Conservation (phyloP, 2,329 filamentous ascomycete species). For the Aspergillus sp. region DNA sequence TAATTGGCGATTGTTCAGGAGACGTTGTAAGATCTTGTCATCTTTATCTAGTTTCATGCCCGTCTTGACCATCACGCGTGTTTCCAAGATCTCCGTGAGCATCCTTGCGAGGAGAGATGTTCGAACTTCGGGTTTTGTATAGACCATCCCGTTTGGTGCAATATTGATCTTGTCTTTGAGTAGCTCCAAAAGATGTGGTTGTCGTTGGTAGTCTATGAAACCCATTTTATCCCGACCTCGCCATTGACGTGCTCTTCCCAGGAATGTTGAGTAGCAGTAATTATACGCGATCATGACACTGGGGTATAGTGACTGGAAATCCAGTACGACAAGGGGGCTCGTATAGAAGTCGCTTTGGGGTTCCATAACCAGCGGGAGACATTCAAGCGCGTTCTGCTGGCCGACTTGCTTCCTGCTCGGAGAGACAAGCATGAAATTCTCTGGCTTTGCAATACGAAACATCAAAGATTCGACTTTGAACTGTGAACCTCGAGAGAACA, state of each 20-base stretch:
- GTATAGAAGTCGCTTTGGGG: constrained; percentile 91
- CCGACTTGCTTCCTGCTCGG: constrained; percentile 89
- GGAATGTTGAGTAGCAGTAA: constrained; percentile 94
- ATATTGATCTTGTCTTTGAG: constrained; percentile 84
- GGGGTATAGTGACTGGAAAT: constrained; percentile 94
- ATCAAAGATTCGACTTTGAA: constrained; percentile 99
- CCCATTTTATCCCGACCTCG: constrained; percentile 92
- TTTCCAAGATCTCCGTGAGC: constrained; percentile 92
- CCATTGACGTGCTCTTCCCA: constrained; percentile 81
- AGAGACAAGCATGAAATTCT: constrained; percentile 85
- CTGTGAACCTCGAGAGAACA: constrained; percentile 89
- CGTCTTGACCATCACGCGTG: constrained; percentile 93
- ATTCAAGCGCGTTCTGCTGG: constrained; percentile 88
- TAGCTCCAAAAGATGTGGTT: constrained; percentile 66
- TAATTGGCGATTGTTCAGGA: constrained; percentile 88
- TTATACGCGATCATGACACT: constrained; percentile 99
- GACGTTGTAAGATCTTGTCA: constrained; percentile 74
- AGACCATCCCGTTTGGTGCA: constrained; percentile 95
- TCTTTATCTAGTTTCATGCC: constrained; percentile 93
- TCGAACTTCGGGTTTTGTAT: constrained; percentile 73
- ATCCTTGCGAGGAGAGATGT: constrained; percentile 93
- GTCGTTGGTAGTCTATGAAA: constrained; percentile 76
- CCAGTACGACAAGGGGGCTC: constrained; percentile 80
- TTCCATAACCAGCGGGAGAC: constrained; percentile 93
- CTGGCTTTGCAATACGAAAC: constrained; percentile 96